These are phyloP conservation scores for Fusarium pseudoanthophilum DNA, from an alignment of 2,329 filamentous ascomycete species.

Conservation along the genomic window DNA sequence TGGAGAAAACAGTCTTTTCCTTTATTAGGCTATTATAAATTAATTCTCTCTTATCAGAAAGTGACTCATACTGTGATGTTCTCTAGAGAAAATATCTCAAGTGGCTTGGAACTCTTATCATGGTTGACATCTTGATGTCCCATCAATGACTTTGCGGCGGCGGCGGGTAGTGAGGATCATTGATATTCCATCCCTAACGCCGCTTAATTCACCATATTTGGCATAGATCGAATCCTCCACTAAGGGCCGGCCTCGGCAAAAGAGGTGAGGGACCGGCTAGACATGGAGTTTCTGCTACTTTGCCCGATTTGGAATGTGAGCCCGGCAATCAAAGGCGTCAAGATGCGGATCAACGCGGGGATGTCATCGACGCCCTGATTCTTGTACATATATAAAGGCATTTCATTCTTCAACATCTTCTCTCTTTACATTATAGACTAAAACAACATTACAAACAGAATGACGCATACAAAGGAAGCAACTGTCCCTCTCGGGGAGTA, in stretches of 20 bases:
- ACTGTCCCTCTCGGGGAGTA: conserved; percentile 5
- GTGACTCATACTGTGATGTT: rapidly evolving
- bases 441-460: not conserved
- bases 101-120: rapidly evolving
- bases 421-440: not conserved
- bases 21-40: too few relatives aligned
- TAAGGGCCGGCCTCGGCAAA: conserved; percentile 2
- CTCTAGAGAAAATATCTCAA: rapidly evolving
- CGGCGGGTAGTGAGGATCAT: not conserved
- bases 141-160: rapidly evolving
- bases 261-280: not conserved
- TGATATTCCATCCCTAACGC: not conserved
- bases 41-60: rapidly evolving
- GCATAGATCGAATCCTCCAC: not conserved
- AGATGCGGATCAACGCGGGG: conserved; percentile 8
- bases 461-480: not conserved
- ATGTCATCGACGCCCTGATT: not conserved
- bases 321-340: not conserved
- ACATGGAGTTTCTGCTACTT: not conserved
- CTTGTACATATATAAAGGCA: not conserved
- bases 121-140: rapidly evolving
- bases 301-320: conserved; percentile 3
- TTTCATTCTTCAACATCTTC: not conserved
- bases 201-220: not conserved
- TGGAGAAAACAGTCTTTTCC: rapidly evolving